Percentiles rank a stretch among this genome's conserved stretches.
These are phyloP conservation scores for Raffaelea ambrosiae DNA, from an alignment of 2,329 filamentous ascomycete genomes.

Conservation along the genomic window DNA sequence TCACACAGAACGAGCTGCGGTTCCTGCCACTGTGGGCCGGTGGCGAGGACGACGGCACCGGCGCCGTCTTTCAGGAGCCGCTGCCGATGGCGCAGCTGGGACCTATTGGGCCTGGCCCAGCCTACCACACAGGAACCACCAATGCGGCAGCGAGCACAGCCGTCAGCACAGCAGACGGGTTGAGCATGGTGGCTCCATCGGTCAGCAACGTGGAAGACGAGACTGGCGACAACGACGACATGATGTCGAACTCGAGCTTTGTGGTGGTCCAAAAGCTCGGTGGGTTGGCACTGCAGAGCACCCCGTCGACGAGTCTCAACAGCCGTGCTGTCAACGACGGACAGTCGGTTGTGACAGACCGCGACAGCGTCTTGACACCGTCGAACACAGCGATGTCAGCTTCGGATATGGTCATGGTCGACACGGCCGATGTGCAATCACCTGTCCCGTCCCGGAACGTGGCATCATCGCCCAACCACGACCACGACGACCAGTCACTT, in stretches of 20 bases:
- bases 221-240: background rate
- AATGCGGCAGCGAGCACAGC: conserved; percentile 15
- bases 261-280: too few species aligned
- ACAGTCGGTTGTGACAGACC: background rate
- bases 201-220: conserved; percentile 1
- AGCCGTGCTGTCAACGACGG: conserved; percentile 5
- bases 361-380: background rate
- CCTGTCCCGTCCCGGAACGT: too few species aligned
- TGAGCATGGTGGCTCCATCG: conserved; percentile 1
- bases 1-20: conserved; percentile 48
- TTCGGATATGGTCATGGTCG: background rate
- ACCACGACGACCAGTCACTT: background rate
- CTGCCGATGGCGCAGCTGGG: conserved; percentile 35
- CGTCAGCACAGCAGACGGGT: conserved; percentile 14
- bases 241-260: background rate
- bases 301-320: too few species aligned
- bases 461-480: background rate
- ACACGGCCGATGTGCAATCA: too few species aligned
- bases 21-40: conserved; percentile 60
- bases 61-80: conserved; percentile 35
- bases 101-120: conserved; percentile 36
- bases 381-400: background rate
- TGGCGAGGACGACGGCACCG: conserved; percentile 41
- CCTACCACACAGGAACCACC: conserved; percentile 36
- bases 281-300: too few species aligned